A percentile compares a stretch with the other conserved stretches of the same genome.
phyloP scores from a whole-genome alignment of 331 rosid genomes.

The Spiraea crenata region DNA sequence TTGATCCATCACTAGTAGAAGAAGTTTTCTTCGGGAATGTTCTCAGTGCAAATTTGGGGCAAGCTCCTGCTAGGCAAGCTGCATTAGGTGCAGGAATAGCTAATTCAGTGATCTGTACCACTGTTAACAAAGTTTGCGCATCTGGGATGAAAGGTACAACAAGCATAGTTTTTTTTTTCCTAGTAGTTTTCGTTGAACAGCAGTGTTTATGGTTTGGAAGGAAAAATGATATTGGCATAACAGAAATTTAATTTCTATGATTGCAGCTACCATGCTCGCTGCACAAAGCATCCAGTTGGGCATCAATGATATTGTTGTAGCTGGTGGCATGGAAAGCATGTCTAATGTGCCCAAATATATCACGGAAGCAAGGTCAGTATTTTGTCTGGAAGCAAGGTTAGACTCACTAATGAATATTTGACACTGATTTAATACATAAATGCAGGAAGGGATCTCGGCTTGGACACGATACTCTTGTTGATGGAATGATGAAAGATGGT shows the following conservation, averaged over 20 bases:
- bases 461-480: slow-evolving; percentile 96
- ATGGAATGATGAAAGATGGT: slow-evolving; percentile 97
- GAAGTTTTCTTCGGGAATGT: slow-evolving; percentile 95
- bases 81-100: slow-evolving; percentile 96
- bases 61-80: slow-evolving; percentile 99
- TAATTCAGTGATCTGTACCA: slow-evolving; percentile 73
- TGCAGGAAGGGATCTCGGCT: slow-evolving; percentile 98
- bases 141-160: slow-evolving; percentile 91
- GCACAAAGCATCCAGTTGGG: slow-evolving; percentile 98
- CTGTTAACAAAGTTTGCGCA: slow-evolving; percentile 97
- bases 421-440: slow-evolving; percentile 32
- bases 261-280: slow-evolving; percentile 89
- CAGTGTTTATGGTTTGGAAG: not conserved
- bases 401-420: not conserved
- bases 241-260: slow-evolving; percentile 17
- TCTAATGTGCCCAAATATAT: slow-evolving; percentile 89
- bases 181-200: not conserved
- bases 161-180: not conserved
- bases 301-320: slow-evolving; percentile 83
- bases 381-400: slow-evolving; percentile 13
- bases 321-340: slow-evolving; percentile 99
- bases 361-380: slow-evolving; percentile 88
- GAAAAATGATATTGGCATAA: slow-evolving; percentile 5
- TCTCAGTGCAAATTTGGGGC: slow-evolving; percentile 96
- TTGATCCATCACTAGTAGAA: slow-evolving; percentile 85